Evolutionary conservation across 768 basidiomycete genomes (phyloP), one percentile per base, ranked within the genome.

Genomic region (Leccinum subgranulosum): DNA sequence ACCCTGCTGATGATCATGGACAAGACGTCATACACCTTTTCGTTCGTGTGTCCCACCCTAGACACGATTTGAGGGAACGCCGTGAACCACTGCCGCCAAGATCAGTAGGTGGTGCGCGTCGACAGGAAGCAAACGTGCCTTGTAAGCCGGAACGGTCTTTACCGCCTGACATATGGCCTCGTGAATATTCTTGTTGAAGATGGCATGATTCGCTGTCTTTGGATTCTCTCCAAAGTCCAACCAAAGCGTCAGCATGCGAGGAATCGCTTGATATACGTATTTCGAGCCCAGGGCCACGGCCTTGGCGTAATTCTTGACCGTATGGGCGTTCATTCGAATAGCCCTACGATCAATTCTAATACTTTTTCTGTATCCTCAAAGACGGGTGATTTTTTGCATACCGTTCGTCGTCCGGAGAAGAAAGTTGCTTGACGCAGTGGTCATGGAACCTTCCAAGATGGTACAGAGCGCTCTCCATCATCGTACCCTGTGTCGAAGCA

Each of bases 61-160:
- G 96, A 98, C 14, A 95, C 93, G 53, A 98, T 92, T 77, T 98
- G 97, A 3, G 95, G 94, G 61, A 98, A 95, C 1, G 94, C 95
- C 0, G 90, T 94, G 63, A 86, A 90, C 94, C 96, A 98, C 94
- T 98, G 49, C 15, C 52, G 48, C 23, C 4, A 51, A 60, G 5
- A 45, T 69, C 46, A 59, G 46, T 55, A 45, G 41, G 62, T 46
- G 27, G 46, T 31, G 11, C 9, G 15, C 9, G n/a, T 17, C 31
- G 8, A 6, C 47, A 34, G 41, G 49, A 48, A n/a, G 4, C 1
- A 15, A 15, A 56, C 75, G 57, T 53, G 85, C 95, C 77, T 95
- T 95, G 74, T 91, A 98, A 1, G 80, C 78, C 0, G 95, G 90
- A 1, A 90, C 76, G 1, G 77, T 78, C 43, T 75, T 77, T 36